phyloP scores from a whole-genome alignment of 257 asterid species.

The Solanum pinnatisectum region DNA sequence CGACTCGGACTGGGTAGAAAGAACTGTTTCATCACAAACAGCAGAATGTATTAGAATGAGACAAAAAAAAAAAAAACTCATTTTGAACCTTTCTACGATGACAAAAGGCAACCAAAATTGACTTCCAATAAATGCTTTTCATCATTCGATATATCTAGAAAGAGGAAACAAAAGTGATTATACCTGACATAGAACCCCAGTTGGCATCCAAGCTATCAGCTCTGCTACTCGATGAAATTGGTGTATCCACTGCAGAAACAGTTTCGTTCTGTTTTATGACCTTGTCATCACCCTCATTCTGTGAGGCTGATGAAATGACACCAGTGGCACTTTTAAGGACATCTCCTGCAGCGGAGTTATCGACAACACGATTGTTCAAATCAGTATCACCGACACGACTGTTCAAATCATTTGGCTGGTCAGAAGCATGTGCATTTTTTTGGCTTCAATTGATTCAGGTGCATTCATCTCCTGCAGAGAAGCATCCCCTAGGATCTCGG shows the following conservation, averaged over 20 bases:
- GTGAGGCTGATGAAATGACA: constrained; percentile 12
- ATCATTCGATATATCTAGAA: neutral
- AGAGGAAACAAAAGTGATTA: neutral
- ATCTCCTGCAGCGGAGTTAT: neutral
- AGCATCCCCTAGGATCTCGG: constrained; percentile 1
- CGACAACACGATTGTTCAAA: constrained; percentile 9
- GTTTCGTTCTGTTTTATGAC: constrained; percentile 17
- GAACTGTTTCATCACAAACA: constrained; percentile 9
- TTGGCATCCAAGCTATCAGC: constrained; percentile 68
- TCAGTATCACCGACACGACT: constrained; percentile 1
- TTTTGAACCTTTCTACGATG: neutral
- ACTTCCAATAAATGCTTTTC: neutral
- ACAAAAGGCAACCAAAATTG: neutral
- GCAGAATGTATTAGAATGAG: neutral
- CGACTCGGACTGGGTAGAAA: constrained; percentile 30
- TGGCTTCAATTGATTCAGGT: constrained; percentile 7
- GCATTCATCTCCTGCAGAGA: neutral
- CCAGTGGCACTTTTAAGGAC: constrained; percentile 4
- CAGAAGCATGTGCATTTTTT: constrained; percentile 5
- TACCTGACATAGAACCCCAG: constrained; percentile 89
- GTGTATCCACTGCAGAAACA: constrained; percentile 22
- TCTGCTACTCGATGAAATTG: constrained; percentile 34
- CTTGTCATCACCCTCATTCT: constrained; percentile 26
- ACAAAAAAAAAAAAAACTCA: neutral
- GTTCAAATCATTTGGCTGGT: neutral